A percentile compares a stretch with the other conserved stretches of the same genome.
These are phyloP conservation scores for Primulina huaijiensis DNA, from an alignment of 257 asterid species.

Conservation along the genomic window DNA sequence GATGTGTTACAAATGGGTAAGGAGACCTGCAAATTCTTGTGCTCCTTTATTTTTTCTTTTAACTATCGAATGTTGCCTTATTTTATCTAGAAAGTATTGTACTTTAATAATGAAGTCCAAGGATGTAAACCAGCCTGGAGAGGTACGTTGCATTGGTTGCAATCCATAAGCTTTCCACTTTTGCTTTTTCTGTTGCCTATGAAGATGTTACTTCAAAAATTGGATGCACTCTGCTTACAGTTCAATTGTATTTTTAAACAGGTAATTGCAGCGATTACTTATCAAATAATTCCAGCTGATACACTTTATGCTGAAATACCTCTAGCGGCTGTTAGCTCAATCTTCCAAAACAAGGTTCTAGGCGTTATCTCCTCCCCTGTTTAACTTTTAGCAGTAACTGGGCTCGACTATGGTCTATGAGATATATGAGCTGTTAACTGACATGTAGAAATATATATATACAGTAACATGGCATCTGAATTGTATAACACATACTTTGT, in stretches of 20 bases:
- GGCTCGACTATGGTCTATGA: conserved; percentile 6
- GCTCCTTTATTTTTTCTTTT: neutral
- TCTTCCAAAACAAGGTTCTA: conserved; percentile 68
- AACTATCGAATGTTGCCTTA: too few species aligned
- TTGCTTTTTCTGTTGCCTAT: too few species aligned
- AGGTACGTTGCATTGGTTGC: too few species aligned
- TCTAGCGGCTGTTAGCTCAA: conserved; percentile 75
- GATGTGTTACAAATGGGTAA: conserved; percentile 88
- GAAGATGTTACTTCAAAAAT: too few species aligned
- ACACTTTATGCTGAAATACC: conserved; percentile 92
- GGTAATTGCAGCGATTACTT: too few species aligned
- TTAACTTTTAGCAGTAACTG: conserved; percentile 13
- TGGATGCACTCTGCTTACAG: too few species aligned
- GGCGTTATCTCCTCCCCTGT: conserved; percentile 8
- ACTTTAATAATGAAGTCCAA: conserved; percentile 60
- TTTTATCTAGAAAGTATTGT: conserved; percentile 49
- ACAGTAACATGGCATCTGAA: conserved; percentile 2
- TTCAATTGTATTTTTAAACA: too few species aligned
- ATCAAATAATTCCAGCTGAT: conserved; percentile 26
- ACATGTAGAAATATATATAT: neutral
- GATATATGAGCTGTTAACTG: neutral
- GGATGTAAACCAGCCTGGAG: conserved; percentile 13
- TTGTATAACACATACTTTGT: neutral
- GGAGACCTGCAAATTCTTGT: neutral
- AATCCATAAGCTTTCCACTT: too few species aligned